Conservation (phyloP, 495 filamentous ascomycete species). For the Aspergillus affinis region DNA sequence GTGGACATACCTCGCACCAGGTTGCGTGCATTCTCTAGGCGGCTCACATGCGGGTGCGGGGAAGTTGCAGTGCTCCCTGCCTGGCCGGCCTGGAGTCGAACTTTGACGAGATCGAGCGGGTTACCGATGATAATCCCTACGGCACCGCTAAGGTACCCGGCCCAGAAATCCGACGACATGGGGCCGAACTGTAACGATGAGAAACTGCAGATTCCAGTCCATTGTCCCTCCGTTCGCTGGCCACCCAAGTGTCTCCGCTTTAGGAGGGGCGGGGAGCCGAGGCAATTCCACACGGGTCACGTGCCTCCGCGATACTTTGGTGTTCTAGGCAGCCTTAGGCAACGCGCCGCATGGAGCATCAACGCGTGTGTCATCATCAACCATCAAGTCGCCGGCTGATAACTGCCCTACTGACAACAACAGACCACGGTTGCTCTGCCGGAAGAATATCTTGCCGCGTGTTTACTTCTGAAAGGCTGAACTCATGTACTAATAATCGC, state of each 20-base stretch:
- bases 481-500: constrained; percentile 18
- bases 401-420: constrained; percentile 1
- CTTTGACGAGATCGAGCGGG: constrained; percentile 84
- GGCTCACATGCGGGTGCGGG: constrained; percentile 26
- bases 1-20: constrained; percentile 46
- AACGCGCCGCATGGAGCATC: constrained; percentile 21
- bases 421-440: background rate
- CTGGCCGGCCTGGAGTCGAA: constrained; percentile 67
- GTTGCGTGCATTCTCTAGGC: constrained; percentile 45
- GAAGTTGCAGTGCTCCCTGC: constrained; percentile 24
- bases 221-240: background rate
- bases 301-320: constrained; percentile 42
- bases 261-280: background rate
- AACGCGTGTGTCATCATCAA: constrained; percentile 23
- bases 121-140: constrained; percentile 84
- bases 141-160: constrained; percentile 80
- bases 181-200: background rate
- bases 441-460: background rate
- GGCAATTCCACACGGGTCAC: constrained; percentile 20
- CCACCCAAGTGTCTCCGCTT: background rate
- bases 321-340: constrained; percentile 24
- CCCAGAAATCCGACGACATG: constrained; percentile 87
- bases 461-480: background rate
- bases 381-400: background rate
- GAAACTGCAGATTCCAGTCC: background rate